Base-by-base conservation (phyloP, 2,329 filamentous ascomycete genomes). In the Exophiala oligosperma region DNA sequence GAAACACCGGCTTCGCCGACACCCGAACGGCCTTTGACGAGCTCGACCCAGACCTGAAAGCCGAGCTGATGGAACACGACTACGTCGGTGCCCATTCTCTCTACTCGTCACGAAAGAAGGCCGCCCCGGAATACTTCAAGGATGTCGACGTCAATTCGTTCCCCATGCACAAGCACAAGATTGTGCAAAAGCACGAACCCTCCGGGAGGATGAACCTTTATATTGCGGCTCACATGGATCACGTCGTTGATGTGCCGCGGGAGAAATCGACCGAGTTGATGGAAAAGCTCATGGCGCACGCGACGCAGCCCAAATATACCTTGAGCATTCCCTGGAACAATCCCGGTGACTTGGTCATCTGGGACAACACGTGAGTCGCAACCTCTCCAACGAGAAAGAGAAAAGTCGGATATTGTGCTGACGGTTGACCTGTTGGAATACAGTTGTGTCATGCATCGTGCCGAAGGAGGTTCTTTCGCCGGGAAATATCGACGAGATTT, bases 1-100 rank as follows among this genome's bases (percentile, higher is more conserved):
- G 81, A 17, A 73, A 77, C 47, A 84, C 81, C 1, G 77, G 78
- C 12, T 84, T 81, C 62, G 79, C 79, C 2, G 81, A 85, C 66
- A 77, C 78, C 4, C 73, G 82, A 3, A 74, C 77, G 0, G 81
- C 81, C 2, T 83, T 74, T 56, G 76, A 79, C 8, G 76, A 79
- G 11, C 72, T 84, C 1, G 72, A 74, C 0, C 56, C 66, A 0
- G 67, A 70, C 0, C 56, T 76, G 2, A 72, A 74, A 59, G 59
- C 62, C 1, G 68, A 74, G 54, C 68, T 79, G n/a, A 52, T 73
- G n/a, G 63, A 67, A 3, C 68, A 74, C 1, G 72, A 79, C 57
- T 79, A 79, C 54, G 70, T 82, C 6, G 79, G 76, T 14, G 73
- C 70, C 17, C 79, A 82, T 64, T 79, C 79, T 3, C 74, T 85